A percentile compares a stretch with the other conserved stretches of the same genome.
These are phyloP conservation scores for Paramecium pentaurelia DNA, from an alignment of 73 alveolate genomes.

Conservation along the genomic window DNA sequence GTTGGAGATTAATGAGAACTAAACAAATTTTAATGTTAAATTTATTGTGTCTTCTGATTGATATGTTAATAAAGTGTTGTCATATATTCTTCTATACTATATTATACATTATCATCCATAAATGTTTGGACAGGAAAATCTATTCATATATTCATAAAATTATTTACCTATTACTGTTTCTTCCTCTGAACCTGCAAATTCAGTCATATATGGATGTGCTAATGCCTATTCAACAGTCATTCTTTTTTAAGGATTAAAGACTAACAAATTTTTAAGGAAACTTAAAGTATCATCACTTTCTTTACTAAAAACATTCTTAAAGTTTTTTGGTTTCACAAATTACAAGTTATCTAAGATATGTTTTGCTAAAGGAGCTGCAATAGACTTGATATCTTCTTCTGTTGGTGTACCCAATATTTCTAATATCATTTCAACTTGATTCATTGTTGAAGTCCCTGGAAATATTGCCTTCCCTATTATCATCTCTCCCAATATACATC, in stretches of 20 bases:
- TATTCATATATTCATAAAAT: background rate
- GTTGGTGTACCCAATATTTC: constrained; percentile 70
- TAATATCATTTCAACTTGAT: constrained; percentile 65
- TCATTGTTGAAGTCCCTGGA: constrained; percentile 66
- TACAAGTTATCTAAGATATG: constrained; percentile 36
- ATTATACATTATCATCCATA: constrained; percentile 44
- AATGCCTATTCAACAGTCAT: constrained; percentile 29
- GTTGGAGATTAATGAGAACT: background rate
- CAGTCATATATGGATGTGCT: constrained; percentile 28
- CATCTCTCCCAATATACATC: constrained; percentile 77
- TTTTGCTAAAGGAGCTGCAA: constrained; percentile 28
- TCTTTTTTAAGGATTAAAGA: constrained; percentile 37
- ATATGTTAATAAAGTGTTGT: background rate
- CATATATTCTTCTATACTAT: constrained; percentile 23
- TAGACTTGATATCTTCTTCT: constrained; percentile 50
- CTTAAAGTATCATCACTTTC: constrained; percentile 14
- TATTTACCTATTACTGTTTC: constrained; percentile 28
- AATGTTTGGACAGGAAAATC: background rate
- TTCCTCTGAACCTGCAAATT: constrained; percentile 13
- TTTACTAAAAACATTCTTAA: background rate
- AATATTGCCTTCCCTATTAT: constrained; percentile 62
- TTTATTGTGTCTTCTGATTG: background rate
- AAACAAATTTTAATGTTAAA: background rate
- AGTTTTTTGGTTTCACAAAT: constrained; percentile 36
- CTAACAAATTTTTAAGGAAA: constrained; percentile 7